A percentile compares a stretch with the other conserved stretches of the same genome.
phyloP scores from a whole-genome alignment of 2,329 filamentous ascomycete species.

The Calonectria pseudoreteaudii region DNA sequence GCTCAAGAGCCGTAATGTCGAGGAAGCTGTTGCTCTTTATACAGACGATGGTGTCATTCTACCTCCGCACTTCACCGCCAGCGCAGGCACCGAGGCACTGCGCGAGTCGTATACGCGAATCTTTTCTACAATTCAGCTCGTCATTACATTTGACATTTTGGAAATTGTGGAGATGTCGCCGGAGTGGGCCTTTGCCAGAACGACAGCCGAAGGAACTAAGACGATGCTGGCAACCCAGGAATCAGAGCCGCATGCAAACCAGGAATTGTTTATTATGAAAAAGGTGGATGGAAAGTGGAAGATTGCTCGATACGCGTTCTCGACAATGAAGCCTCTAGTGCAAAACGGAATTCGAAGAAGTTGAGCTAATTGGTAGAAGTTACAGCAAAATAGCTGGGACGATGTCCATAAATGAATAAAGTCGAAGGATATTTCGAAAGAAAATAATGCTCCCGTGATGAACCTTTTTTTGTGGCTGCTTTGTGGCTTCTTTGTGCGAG shows the following conservation, averaged over 20 bases:
- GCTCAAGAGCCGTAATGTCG: constrained; percentile 29
- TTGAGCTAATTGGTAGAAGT: background rate
- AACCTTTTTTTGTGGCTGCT: background rate
- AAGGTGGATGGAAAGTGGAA: constrained; percentile 30
- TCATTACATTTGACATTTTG: constrained; percentile 28
- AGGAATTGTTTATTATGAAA: constrained; percentile 37
- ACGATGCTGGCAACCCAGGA: constrained; percentile 31
- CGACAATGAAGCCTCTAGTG: constrained; percentile 37
- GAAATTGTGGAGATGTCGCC: constrained; percentile 34
- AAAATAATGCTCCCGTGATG: background rate
- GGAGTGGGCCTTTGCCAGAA: constrained; percentile 35
- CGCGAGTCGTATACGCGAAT: constrained; percentile 35
- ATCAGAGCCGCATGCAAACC: constrained; percentile 32
- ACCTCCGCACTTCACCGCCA: constrained; percentile 36
- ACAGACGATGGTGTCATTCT: constrained; percentile 40
- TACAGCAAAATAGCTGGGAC: too few relatives aligned
- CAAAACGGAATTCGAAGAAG: constrained; percentile 27
- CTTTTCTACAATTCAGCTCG: constrained; percentile 29
- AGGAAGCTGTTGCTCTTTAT: constrained; percentile 32
- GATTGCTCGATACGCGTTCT: constrained; percentile 39
- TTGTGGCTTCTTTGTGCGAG: too few relatives aligned
- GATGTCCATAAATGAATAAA: background rate
- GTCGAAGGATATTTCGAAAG: background rate
- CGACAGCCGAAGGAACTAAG: constrained; percentile 35
- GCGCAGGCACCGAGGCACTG: constrained; percentile 26